Evolutionary conservation across 139 green algal genomes (phyloP), one percentile per base, ranked within the genome.

Genomic region (Coelastrella sp.): DNA sequence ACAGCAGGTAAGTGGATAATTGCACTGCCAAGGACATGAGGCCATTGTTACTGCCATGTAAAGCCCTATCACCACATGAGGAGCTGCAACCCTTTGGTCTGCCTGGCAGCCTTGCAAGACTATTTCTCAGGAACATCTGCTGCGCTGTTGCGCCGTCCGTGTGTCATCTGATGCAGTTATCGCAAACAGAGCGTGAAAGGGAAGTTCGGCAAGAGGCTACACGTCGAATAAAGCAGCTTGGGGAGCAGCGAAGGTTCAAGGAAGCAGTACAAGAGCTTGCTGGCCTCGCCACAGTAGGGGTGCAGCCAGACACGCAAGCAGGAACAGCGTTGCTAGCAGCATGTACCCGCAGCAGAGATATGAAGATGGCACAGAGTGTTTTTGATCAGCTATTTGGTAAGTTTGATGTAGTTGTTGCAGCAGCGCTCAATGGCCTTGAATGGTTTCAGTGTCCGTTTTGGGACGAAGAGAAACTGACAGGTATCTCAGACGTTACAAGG

Each of bases 341-440:
- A 7, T 98, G 96, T 90, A 89, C 87, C 0, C 86, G 92, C 22
- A 95, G 91, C 70, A 85, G 88, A 22, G 94, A 98, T 75, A 96
- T 98, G 94, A 93, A 96, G 20, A 93, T 98, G 89, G 96, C 96
- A 9, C 92, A 97, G 73, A 95, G 70, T 70, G 92, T 97, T 0
- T 97, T 97, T 89, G 94, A 97, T 5, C 93, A 97, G 91, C 91
- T 97, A 20, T 97, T 98, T 91, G 95, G 95, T 96, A 87, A 89
- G 94, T 78, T 24, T 72, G 25, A 14, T 72, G 63, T 17, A 49
- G 35, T 49, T 49, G 35, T 49, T 49, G 35, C 35, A 49, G 35
- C 35, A 49, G 35, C 35, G 35, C 35, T 49, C 35, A 49, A 49
- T 49, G 35, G 35, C 35, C 35, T 49, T 49, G 35, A 49, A 49